These are phyloP conservation scores for Thoreauomyces humboldtii DNA, from an alignment of 192 early-diverging fungal genomes.

Conservation along the genomic window DNA sequence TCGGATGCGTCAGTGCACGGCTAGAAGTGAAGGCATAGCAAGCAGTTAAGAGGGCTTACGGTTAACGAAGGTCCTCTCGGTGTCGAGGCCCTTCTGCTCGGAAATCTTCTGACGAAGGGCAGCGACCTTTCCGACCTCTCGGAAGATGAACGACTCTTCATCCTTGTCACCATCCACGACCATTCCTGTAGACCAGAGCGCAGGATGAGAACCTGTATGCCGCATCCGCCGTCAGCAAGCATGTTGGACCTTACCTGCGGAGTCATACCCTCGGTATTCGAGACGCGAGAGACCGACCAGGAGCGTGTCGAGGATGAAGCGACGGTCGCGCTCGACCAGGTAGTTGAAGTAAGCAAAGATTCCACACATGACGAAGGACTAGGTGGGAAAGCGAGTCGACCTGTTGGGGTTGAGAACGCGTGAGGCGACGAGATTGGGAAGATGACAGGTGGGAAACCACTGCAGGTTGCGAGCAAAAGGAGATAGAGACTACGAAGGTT, in stretches of 20 bases:
- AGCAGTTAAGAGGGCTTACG: no score
- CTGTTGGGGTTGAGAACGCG: neutral
- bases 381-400: neutral
- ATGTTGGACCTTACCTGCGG: conserved; percentile 53
- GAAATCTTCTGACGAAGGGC: conserved; percentile 52
- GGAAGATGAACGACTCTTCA: conserved; percentile 42
- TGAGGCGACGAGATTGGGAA: no score
- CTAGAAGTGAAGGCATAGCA: neutral
- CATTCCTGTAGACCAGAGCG: no score
- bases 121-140: conserved; percentile 55
- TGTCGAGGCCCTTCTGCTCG: conserved; percentile 53
- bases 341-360: conserved; percentile 51
- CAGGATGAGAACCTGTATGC: no score
- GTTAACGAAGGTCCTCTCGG: conserved; percentile 45
- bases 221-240: no score
- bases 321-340: conserved; percentile 55
- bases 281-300: conserved; percentile 56
- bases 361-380: conserved; percentile 45
- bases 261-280: conserved; percentile 66
- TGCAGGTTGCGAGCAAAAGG: no score
- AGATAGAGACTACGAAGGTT: no score
- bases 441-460: no score
- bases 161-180: conserved; percentile 69
- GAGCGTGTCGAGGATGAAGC: conserved; percentile 53
- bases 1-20: conserved; percentile 1